Conservation (phyloP, 148 eudicot genomes). For the Tetragonia tetragonoides region DNA sequence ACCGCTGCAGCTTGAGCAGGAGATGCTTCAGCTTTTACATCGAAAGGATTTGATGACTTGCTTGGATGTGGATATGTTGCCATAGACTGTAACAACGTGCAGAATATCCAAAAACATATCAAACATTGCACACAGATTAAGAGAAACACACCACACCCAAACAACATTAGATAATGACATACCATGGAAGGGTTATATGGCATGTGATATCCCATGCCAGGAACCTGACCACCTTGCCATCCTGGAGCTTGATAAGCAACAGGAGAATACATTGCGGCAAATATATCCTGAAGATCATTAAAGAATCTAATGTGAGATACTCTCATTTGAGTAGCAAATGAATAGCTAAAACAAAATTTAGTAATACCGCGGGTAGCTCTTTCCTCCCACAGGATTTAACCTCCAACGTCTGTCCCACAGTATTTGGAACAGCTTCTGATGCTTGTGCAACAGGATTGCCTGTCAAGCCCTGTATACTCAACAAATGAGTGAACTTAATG, state of each 20-base stretch:
- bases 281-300: constrained; percentile 59
- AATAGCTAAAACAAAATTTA: constrained; percentile 15
- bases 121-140: not conserved
- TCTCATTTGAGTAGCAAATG: constrained; percentile 3
- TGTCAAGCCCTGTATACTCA: constrained; percentile 35
- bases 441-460: constrained; percentile 38
- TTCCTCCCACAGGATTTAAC: constrained; percentile 52
- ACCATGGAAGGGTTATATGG: constrained; percentile 66
- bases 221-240: constrained; percentile 62
- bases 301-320: constrained; percentile 8
- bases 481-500: constrained; percentile 23
- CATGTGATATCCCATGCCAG: constrained; percentile 62
- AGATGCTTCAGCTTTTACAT: constrained; percentile 50
- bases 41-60: constrained; percentile 77
- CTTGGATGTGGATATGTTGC: constrained; percentile 42
- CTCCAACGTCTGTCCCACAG: constrained; percentile 35
- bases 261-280: constrained; percentile 60
- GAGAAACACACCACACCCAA: not conserved
- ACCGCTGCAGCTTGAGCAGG: constrained; percentile 55
- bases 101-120: constrained; percentile 12
- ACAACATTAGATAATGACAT: constrained; percentile 11
- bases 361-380: constrained; percentile 71
- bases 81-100: constrained; percentile 44
- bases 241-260: constrained; percentile 51
- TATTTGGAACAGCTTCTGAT: constrained; percentile 30